Base-by-base conservation (phyloP, 768 basidiomycete genomes). In the Boletus tomentosulus region DNA sequence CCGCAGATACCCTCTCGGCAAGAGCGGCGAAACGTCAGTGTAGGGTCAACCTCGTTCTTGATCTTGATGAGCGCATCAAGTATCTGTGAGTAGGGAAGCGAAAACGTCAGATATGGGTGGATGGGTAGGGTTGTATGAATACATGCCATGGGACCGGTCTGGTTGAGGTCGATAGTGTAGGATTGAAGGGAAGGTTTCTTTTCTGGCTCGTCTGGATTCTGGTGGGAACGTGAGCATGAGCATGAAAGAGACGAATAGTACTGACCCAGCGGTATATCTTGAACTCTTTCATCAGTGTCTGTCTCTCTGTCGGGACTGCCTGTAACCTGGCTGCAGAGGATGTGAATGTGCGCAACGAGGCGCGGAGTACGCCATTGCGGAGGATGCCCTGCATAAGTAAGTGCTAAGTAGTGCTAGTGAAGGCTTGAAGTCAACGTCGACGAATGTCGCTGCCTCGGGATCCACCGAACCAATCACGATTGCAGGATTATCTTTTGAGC, bases 21-120 rank as follows among this genome's bases (percentile, higher is more conserved):
- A 19, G 88, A 91, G 39, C 93, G 82, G 39, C 97, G 85, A 80
- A 99, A 98, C 6, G 96, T 98, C 31, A 99, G 79, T 2, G 96
- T 98, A 3, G 96, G 90, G 75, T 98, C 97, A 28, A 96, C 67
- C 71, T 98, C 96, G 73, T 97, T 98, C 84, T 99, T 99, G 70
- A 99, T 98, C 76, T 98, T 98, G 76, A 98, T 97, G 62, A 95
- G 84, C 2, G 91, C 92, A 63, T 96, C 92, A 52, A 95, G 85
- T 50, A 94, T 72, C 86, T 86, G 48, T 24, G 41, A 2, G 3
- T 11, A 46, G 28, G 42, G 8, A 34, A 46, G 8, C 22, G 31
- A 46, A 24, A 3, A 37, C 8, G 48, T 58, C 3, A 63, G 50
- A 31, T 11, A 15, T 7, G 33, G n/a, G 27, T 12, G 31, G 30